These are phyloP conservation scores for Ambrosiella cleistominuta DNA, from an alignment of 2,329 filamentous ascomycete genomes.

Conservation along the genomic window DNA sequence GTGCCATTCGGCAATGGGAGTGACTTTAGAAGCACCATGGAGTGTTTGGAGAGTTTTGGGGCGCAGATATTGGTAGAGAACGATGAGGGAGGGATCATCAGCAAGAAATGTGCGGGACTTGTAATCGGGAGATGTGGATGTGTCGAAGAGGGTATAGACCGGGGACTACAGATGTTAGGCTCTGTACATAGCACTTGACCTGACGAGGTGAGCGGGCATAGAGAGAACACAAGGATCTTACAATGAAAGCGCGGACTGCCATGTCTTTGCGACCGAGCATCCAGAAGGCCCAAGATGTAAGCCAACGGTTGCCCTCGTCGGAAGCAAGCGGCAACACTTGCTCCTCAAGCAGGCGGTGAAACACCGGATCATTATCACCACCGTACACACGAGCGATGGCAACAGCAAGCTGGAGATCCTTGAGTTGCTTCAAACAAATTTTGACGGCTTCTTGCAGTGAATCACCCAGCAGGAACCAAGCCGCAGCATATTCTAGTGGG, in stretches of 20 bases:
- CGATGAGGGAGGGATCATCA: conserved; percentile 76
- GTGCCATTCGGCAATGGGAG: conserved; percentile 64
- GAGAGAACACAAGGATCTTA: conserved; percentile 25
- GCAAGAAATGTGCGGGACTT: conserved; percentile 66
- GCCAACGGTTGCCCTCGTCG: conserved; percentile 74
- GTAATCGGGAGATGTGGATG: conserved; percentile 49
- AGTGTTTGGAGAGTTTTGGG: conserved; percentile 69
- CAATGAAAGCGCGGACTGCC: conserved; percentile 67
- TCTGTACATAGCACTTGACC: too few species aligned
- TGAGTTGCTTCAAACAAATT: conserved; percentile 70
- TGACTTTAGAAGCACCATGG: conserved; percentile 66
- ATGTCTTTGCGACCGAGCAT: conserved; percentile 68
- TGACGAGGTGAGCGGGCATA: too few species aligned
- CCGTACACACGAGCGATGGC: conserved; percentile 77
- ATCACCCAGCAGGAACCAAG: conserved; percentile 86
- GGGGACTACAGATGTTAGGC: conserved; percentile 40
- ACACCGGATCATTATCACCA: conserved; percentile 59
- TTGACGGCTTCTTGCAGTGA: conserved; percentile 70
- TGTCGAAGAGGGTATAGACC: conserved; percentile 55
- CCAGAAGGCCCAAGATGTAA: conserved; percentile 92
- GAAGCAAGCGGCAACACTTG: conserved; percentile 63
- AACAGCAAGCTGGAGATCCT: conserved; percentile 78
- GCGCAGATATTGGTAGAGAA: conserved; percentile 73
- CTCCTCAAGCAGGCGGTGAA: conserved; percentile 59
- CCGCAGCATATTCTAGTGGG: conserved; percentile 65